Percentiles rank a stretch among this genome's conserved stretches.
phyloP scores from a whole-genome alignment of 164 flowering plant species.

The Sedum album region DNA sequence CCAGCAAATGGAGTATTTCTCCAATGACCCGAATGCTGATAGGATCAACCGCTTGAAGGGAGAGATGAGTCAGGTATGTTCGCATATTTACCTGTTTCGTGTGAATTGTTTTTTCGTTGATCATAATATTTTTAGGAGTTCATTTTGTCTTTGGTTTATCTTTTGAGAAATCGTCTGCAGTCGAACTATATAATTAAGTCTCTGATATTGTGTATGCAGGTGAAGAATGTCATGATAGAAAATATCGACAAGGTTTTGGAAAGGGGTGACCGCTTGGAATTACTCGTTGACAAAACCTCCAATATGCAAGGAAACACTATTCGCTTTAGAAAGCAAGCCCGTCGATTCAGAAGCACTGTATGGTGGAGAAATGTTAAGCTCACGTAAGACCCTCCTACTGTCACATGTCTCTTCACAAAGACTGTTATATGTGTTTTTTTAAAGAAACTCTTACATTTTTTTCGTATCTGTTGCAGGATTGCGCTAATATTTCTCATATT shows the following conservation, averaged over 20 bases:
- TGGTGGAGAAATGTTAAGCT: constrained; percentile 99
- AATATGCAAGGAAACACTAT: constrained; percentile 89
- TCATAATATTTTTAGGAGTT: background rate
- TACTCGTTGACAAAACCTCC: constrained; percentile 84
- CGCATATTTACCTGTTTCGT: background rate
- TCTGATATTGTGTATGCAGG: constrained; percentile 30
- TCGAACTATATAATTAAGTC: background rate
- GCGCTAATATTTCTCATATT: constrained; percentile 34
- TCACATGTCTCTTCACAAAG: too few species aligned
- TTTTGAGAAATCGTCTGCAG: background rate
- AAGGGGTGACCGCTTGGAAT: constrained; percentile 86
- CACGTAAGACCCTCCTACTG: constrained; percentile 62
- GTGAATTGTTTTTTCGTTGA: background rate
- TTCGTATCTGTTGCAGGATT: constrained; percentile 33
- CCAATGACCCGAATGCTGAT: constrained; percentile 94
- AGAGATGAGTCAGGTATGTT: constrained; percentile 90
- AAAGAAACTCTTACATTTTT: background rate
- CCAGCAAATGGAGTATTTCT: constrained; percentile 92
- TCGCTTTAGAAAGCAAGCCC: constrained; percentile 86
- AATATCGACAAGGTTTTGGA: constrained; percentile 93
- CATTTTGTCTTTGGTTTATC: background rate
- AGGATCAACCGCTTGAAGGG: constrained; percentile 82
- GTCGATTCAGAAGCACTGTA: constrained; percentile 64
- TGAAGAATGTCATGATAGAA: constrained; percentile 91
- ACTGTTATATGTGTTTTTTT: too few species aligned